Percentiles rank a stretch among this genome's conserved stretches.
Conservation (phyloP, 2,329 filamentous ascomycete species). For the Botrytis elliptica region DNA sequence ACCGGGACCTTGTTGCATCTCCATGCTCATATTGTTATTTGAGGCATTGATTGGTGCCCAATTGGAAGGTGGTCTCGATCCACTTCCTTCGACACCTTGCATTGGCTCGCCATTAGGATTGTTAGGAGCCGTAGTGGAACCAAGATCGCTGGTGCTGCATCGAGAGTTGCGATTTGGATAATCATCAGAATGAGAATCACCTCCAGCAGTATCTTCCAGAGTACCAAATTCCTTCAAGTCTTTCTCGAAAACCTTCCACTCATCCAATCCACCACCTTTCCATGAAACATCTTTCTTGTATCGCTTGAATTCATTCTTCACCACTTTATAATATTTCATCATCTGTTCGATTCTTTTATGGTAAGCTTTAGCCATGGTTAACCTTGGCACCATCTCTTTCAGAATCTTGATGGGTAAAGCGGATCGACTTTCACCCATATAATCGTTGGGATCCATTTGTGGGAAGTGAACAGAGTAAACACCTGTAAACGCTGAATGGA, state of each 20-base stretch:
- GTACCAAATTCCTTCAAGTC: conserved; percentile 55
- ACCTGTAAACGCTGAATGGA: conserved; percentile 63
- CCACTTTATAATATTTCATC: conserved; percentile 51
- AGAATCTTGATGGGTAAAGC: conserved; percentile 52
- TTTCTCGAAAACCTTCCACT: conserved; percentile 52
- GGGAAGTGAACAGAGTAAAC: conserved; percentile 67
- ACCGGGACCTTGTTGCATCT: conserved; percentile 31
- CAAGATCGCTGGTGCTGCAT: conserved; percentile 36
- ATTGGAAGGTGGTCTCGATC: conserved; percentile 28
- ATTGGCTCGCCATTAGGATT: conserved; percentile 35
- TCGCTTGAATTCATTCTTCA: conserved; percentile 48
- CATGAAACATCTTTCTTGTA: conserved; percentile 28
- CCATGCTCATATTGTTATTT: conserved; percentile 29
- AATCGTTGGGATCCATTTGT: conserved; percentile 60
- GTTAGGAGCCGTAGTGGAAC: conserved; percentile 20
- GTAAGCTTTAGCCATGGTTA: conserved; percentile 59
- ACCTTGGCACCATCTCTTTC: conserved; percentile 49
- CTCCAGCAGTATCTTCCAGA: conserved; percentile 29
- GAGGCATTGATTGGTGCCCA: conserved; percentile 37
- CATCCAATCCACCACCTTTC: conserved; percentile 53
- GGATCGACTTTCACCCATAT: conserved; percentile 45
- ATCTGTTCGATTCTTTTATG: conserved; percentile 53
- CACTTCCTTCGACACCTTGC: conserved; percentile 34
- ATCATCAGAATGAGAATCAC: conserved; percentile 33
- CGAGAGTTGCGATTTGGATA: conserved; percentile 28